These are phyloP conservation scores for Suhomyces anneliseae DNA, from an alignment of 1,139 yeast species.

Conservation along the genomic window DNA sequence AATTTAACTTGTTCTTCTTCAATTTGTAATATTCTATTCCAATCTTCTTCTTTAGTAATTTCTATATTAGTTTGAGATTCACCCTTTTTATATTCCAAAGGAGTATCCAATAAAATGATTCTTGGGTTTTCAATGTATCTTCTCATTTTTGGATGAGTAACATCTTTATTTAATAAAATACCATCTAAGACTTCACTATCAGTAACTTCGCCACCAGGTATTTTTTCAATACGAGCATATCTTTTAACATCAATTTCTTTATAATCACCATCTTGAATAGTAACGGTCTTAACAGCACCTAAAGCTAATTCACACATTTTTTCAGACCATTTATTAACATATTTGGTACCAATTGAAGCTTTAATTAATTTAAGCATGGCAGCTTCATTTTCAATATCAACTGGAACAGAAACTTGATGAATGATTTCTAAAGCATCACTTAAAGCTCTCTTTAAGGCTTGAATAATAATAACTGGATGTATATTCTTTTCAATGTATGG, in stretches of 20 bases:
- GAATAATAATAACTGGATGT: conserved; percentile 95
- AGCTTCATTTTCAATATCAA: conserved; percentile 77
- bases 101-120: conserved; percentile 87
- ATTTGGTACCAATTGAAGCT: conserved; percentile 95
- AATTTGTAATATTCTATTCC: conserved; percentile 92
- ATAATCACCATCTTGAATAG: conserved; percentile 62
- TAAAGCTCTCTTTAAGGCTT: conserved; percentile 89
- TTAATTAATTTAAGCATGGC: conserved; percentile 86
- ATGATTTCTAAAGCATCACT: conserved; percentile 88
- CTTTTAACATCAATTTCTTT: conserved; percentile 92
- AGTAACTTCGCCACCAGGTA: conserved; percentile 96
- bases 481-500: conserved; percentile 92
- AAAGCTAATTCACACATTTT: conserved; percentile 90
- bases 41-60: conserved; percentile 93
- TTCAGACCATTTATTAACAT: conserved; percentile 86
- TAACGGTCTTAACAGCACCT: conserved; percentile 83
- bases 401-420: conserved; percentile 79
- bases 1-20: conserved; percentile 96
- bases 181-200: conserved; percentile 90
- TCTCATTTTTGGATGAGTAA: conserved; percentile 97
- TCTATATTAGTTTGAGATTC: conserved; percentile 98
- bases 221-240: conserved; percentile 89
- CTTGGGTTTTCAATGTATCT: conserved; percentile 87
- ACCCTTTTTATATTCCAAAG: conserved; percentile 97
- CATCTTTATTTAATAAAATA: conserved; percentile 89